Percentiles rank a stretch among this genome's conserved stretches.
phyloP scores from a whole-genome alignment of 129 eudicot genomes.

The Flaveria linearis region DNA sequence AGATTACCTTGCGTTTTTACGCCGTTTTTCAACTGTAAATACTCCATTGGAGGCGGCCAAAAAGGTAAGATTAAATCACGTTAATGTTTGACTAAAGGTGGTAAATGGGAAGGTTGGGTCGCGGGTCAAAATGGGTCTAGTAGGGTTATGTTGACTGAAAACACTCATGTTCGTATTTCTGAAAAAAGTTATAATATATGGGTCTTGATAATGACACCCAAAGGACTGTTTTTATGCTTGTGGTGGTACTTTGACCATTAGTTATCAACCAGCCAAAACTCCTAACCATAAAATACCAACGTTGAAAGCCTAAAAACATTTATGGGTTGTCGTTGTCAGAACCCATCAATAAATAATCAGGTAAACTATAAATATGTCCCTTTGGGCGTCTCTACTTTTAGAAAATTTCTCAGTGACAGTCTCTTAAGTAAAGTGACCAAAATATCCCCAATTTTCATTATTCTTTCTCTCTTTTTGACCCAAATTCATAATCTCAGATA shows the following conservation, averaged over 20 bases:
- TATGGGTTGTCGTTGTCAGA: background rate
- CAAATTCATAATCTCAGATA: background rate
- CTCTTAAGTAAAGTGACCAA: background rate
- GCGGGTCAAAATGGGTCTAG: background rate
- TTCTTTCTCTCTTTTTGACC: background rate
- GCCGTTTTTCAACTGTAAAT: conserved; percentile 56
- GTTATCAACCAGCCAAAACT: background rate
- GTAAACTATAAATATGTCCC: background rate
- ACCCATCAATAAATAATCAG: background rate
- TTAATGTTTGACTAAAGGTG: background rate
- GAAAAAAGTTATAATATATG: background rate
- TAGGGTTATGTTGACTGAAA: background rate
- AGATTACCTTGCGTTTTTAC: conserved; percentile 63
- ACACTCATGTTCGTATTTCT: background rate
- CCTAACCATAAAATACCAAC: background rate
- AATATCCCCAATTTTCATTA: background rate
- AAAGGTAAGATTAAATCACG: conserved; percentile 36
- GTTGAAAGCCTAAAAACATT: background rate
- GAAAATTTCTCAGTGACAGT: background rate
- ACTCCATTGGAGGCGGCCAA: conserved; percentile 68
- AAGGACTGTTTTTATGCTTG: background rate
- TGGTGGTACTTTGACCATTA: background rate
- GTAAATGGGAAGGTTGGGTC: background rate
- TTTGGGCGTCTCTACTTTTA: background rate
- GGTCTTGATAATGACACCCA: background rate